Evolutionary conservation across 139 green algal genomes (phyloP).

Genomic region (Parachlorella kessleri): DNA sequence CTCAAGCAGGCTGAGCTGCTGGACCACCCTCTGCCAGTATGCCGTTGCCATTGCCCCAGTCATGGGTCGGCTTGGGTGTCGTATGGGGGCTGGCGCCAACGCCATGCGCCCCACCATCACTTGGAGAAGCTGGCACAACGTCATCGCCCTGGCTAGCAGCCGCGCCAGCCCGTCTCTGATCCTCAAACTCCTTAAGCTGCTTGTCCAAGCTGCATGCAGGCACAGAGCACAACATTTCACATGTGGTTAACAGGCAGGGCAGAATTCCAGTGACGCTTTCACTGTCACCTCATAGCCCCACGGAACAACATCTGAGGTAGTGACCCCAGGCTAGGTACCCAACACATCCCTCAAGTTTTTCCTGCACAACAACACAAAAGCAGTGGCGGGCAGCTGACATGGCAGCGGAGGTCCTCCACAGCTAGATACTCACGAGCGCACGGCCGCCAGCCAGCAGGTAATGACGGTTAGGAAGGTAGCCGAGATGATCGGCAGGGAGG

Average conservation of each 20-base stretch:
- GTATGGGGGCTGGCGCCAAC: background rate
- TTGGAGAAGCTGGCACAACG: background rate
- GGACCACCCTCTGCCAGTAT: background rate
- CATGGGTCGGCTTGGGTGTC: background rate
- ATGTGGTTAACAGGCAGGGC: no score
- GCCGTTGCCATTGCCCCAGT: background rate
- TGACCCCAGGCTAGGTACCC: background rate
- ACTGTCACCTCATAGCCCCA: background rate
- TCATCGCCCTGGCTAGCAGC: background rate
- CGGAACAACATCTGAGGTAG: background rate
- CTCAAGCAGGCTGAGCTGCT: background rate
- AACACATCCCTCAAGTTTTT: background rate
- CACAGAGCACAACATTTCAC: background rate
- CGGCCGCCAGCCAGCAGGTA: slow-evolving; percentile 55
- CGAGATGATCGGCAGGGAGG: slow-evolving; percentile 59
- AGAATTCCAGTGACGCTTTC: no score
- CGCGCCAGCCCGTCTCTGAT: slow-evolving; percentile 6
- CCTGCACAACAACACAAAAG: no score
- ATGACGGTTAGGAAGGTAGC: slow-evolving; percentile 57
- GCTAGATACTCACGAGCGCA: slow-evolving; percentile 13
- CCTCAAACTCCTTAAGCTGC: slow-evolving; percentile 40
- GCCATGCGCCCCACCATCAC: no score
- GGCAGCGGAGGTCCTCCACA: background rate
- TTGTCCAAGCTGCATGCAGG: slow-evolving; percentile 9
- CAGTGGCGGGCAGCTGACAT: background rate